phyloP scores from a whole-genome alignment of 176 grass and related monocot species.

The Oryza nivara region DNA sequence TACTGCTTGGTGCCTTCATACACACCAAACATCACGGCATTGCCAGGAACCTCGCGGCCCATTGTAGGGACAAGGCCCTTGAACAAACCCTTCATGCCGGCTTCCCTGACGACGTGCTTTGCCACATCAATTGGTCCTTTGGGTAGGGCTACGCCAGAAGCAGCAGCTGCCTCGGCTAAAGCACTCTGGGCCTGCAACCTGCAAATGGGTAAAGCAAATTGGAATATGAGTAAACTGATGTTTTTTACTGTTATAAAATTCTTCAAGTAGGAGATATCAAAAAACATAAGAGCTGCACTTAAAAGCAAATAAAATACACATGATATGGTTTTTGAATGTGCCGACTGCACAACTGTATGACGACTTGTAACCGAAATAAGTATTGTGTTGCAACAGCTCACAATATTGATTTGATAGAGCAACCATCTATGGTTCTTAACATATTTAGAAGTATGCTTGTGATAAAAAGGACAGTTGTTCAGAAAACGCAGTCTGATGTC shows the following conservation, averaged over 20 bases:
- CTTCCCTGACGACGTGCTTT: conserved; percentile 72
- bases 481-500: not conserved
- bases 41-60: conserved; percentile 83
- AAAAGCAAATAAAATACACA: not conserved
- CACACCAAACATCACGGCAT: conserved; percentile 87
- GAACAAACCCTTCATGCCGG: conserved; percentile 65
- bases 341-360: not conserved
- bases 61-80: conserved; percentile 82
- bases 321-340: not conserved
- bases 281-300: not conserved
- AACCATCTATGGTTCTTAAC: not conserved
- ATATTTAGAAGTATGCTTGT: not conserved
- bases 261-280: not conserved
- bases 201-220: not conserved
- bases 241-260: not conserved
- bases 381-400: not conserved
- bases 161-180: conserved; percentile 44
- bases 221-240: not conserved
- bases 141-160: conserved; percentile 48
- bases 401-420: not conserved
- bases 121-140: conserved; percentile 90
- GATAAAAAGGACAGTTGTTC: not conserved
- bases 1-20: conserved; percentile 79
- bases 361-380: not conserved
- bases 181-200: conserved; percentile 90